Evolutionary conservation across 805 yeast genomes (phyloP).

Genomic region (Monosporozyma unispora): DNA sequence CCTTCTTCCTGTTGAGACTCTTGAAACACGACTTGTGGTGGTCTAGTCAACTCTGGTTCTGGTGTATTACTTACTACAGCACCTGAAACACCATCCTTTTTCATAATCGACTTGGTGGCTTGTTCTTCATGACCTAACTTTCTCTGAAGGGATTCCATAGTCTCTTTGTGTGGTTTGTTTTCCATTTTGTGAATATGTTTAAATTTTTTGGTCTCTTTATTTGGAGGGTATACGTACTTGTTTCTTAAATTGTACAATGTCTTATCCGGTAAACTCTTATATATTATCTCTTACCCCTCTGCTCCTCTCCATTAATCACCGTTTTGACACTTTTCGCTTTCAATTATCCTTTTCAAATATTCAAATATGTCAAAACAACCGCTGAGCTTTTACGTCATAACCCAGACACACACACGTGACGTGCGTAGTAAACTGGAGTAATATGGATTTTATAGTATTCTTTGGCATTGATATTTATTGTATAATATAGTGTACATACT

Average conservation of each 20-base stretch:
- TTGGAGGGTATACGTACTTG: too few relatives aligned
- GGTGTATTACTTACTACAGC: conserved; percentile 29
- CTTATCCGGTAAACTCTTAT: too few relatives aligned
- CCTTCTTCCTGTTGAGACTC: conserved; percentile 5
- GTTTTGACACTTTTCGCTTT: neutral
- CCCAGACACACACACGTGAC: neutral
- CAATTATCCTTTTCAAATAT: neutral
- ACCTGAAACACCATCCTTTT: conserved; percentile 27
- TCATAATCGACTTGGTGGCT: conserved; percentile 25
- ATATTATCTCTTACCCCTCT: neutral
- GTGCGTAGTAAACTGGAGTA: neutral
- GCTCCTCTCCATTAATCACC: neutral
- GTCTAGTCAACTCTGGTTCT: conserved; percentile 26
- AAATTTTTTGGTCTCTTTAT: neutral
- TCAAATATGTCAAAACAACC: neutral
- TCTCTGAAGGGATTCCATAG: neutral
- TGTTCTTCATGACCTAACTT: neutral
- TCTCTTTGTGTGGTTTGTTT: neutral
- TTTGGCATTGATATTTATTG: too few relatives aligned
- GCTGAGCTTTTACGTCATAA: conserved; percentile 1
- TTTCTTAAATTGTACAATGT: too few relatives aligned
- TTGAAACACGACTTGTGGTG: conserved; percentile 25
- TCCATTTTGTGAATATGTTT: neutral
- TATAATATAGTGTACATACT: neutral
- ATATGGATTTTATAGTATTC: too few relatives aligned